A percentile compares a stretch with the other conserved stretches of the same genome.
phyloP scores from a whole-genome alignment of 305 asterid species.

The Fraxinus ornus region DNA sequence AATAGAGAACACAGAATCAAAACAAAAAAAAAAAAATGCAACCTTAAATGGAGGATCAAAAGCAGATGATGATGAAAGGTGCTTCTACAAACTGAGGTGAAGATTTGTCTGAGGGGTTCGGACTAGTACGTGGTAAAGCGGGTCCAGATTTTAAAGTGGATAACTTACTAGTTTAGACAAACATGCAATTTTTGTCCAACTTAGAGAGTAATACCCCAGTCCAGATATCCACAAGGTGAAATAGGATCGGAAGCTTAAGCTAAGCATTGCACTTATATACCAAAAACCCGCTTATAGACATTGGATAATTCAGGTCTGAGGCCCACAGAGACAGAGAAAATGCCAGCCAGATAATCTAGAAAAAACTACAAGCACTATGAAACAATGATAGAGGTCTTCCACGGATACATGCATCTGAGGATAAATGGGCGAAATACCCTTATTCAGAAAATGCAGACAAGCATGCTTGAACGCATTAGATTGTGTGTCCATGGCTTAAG shows the following conservation, averaged over 20 bases:
- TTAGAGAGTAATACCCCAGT: neutral
- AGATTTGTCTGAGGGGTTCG: neutral
- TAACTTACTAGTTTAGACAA: neutral
- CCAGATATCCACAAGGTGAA: neutral
- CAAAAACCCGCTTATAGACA: constrained; percentile 2
- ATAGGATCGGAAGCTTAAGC: neutral
- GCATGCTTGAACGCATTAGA: neutral
- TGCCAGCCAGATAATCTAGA: neutral
- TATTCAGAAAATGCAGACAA: neutral
- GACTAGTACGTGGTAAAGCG: neutral
- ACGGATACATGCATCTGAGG: neutral
- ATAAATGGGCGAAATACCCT: neutral
- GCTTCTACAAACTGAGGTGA: neutral
- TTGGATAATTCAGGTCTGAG: neutral
- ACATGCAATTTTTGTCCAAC: constrained; percentile 5
- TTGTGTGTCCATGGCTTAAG: neutral
- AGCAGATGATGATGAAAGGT: neutral
- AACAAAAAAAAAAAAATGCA: neutral
- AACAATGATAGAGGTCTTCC: neutral
- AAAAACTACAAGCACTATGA: neutral
- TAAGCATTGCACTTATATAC: neutral
- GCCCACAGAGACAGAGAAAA: neutral
- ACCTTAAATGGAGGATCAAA: neutral
- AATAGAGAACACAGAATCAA: neutral
- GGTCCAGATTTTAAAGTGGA: neutral